Conservation (phyloP, 176 grass and related monocot genomes). For the Juncus inflexus region DNA sequence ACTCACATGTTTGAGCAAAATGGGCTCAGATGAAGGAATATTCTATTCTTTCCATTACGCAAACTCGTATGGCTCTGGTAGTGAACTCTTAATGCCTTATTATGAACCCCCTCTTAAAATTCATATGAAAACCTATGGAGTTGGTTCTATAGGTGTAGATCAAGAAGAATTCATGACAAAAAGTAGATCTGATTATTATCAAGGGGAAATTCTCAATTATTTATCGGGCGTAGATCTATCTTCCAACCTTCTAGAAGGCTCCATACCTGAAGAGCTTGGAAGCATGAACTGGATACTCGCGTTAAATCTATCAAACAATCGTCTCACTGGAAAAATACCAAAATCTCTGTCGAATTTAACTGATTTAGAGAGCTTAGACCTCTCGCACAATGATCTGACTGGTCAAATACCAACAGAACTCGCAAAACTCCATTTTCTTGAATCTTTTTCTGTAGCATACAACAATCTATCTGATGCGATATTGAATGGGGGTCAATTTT, state of each 20-base stretch:
- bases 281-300: conserved; percentile 23
- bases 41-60: conserved; percentile 18
- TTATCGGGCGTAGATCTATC: conserved; percentile 22
- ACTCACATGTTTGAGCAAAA: conserved; percentile 30
- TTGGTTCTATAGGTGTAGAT: conserved; percentile 7
- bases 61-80: not conserved
- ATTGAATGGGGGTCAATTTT: conserved; percentile 23
- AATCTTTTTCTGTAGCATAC: conserved; percentile 30
- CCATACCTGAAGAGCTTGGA: conserved; percentile 30
- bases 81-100: not conserved
- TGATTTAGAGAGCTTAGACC: conserved; percentile 23
- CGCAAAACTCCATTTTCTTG: conserved; percentile 4
- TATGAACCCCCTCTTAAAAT: not conserved
- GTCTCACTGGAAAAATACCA: conserved; percentile 21
- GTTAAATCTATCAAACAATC: conserved; percentile 32
- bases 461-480: conserved; percentile 36
- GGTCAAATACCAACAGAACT: conserved; percentile 30
- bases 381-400: conserved; percentile 15
- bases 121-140: not conserved
- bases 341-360: conserved; percentile 11
- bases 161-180: conserved; percentile 30
- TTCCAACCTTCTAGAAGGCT: conserved; percentile 24
- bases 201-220: conserved; percentile 8
- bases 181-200: conserved; percentile 16
- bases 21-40: conserved; percentile 2